A percentile compares a stretch with the other conserved stretches of the same genome.
phyloP scores from a whole-genome alignment of 192 early-diverging fungal species.

The Backusella circina region DNA sequence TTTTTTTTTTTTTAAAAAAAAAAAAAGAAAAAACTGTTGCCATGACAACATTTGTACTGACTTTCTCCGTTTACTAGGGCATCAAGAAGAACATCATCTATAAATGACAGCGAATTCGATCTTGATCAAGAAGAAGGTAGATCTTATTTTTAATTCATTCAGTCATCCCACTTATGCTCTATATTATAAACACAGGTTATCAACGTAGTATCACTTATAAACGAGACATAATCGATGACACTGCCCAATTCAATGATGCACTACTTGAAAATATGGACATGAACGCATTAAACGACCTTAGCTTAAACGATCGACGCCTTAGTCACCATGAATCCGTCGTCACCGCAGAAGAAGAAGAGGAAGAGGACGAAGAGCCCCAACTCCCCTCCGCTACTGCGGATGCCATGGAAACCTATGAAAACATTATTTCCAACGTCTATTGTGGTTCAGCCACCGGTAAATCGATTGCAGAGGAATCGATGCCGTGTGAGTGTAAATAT shows the following conservation, averaged over 20 bases:
- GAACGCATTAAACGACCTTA: not conserved
- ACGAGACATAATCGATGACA: not conserved
- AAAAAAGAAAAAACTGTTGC: not conserved
- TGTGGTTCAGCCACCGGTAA: slow-evolving; percentile 66
- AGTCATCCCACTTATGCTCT: too few species aligned
- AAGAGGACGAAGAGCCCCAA: not conserved
- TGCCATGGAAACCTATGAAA: slow-evolving; percentile 57
- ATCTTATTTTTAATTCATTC: not conserved
- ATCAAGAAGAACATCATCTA: slow-evolving; percentile 1
- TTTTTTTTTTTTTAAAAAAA: not conserved
- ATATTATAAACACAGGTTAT: not conserved
- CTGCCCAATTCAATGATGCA: not conserved
- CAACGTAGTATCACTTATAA: not conserved
- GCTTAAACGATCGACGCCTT: not conserved
- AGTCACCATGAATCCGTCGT: not conserved
- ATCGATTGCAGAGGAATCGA: slow-evolving; percentile 63
- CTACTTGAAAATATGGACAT: not conserved
- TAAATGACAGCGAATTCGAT: not conserved
- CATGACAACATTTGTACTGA: not conserved
- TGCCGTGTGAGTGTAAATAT: slow-evolving; percentile 77
- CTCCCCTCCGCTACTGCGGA: slow-evolving; percentile 44
- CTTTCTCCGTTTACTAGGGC: not conserved
- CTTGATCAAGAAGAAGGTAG: not conserved
- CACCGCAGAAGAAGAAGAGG: not conserved
- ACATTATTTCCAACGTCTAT: slow-evolving; percentile 69